Evolutionary conservation across 2,329 filamentous ascomycete species (phyloP), one percentile per base, ranked within the genome.

Genomic region (Cladosporium velox): DNA sequence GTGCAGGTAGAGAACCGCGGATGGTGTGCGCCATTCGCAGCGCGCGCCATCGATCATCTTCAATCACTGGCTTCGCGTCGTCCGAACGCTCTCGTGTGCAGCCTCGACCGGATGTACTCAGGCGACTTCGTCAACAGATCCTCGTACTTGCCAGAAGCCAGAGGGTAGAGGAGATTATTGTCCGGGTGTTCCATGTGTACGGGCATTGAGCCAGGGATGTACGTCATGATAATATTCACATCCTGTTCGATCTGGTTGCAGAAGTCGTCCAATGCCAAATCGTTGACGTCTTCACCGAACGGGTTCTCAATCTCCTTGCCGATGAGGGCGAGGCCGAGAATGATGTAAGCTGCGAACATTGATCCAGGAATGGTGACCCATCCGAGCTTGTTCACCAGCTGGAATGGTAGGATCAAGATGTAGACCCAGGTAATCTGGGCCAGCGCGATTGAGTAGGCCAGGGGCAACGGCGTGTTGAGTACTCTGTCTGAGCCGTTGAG

Each of bases 341-440:
- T 94, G 71, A 95, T 94, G 78, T 94, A 94, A 3, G 90, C 88
- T 2, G 71, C 75, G n/a, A 75, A 84, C 18, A 93, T 81, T 54
- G 88, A 90, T 38, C 88, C 91, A 0, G 91, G 91, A 69, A 95
- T 93, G 14, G 91, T 89, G 69, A 93, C 84, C 89, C 90, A 95
- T 8, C 78, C 72, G 0, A 96, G 85, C 3, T 79, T 76, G 0
- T 77, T 74, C 74, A 87, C 86, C 7, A 96, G 86, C 79, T 96
- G 92, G 83, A 95, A 95, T 6, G 92, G 92, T 1, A 96, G 84
- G 35, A 92, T 84, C 71, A 92, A 80, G 63, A 95, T 88, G 79
- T 95, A 96, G 61, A 93, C 86, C 87, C 91, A 93, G 35, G 92
- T 92, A 74, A 95, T 94, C 76, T 96, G 92, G 24, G 89, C 88